Evolutionary conservation across 2,329 filamentous ascomycete species (phyloP), one percentile per base, ranked within the genome.

Genomic region (Curvularia verruculosa): DNA sequence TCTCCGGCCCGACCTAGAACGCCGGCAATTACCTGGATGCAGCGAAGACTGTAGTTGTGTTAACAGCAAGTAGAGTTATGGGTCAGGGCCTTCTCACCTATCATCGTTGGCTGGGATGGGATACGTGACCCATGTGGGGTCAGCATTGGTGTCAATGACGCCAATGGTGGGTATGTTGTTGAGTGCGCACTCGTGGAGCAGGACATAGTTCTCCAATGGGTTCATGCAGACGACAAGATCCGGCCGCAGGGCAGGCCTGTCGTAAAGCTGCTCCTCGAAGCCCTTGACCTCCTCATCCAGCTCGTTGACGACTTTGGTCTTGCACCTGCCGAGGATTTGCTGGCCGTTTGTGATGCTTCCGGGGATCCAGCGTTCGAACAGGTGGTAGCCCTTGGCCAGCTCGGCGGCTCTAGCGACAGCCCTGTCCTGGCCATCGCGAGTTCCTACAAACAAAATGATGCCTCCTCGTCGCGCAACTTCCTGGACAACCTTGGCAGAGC

Each of bases 51-150:
- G 58, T 76, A n/a, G 51, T 13, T 5, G 28, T 18, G 51, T 69
- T 44, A 68, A 57, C 28, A 53, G 19, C 28, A 31, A 10, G 19
- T 29, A 39, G 4, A 18, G 15, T 15, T 12, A 15, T 46, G 8
- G 15, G 28, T 29, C 24, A 4, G 8, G 10, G 7, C 34, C 5
- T 44, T 75, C 82, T 72, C 76, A 91, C 89, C 89, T 92, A 82
- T 99, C 95, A 73, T 99, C 95, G 76, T 99, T 99, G 49, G 92
- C 92, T 1, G 95, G 95, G 66, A 99, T 97, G 13, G 91, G 90
- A 74, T 99, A 99, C 3, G 95, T 98, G 49, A 98, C 92, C 86
- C 91, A 94, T 0, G 91, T 91, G 0, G 95, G 91, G 77, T 98
- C 90, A 2, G 88, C 89, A 76, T 99, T 90, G 1, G 95, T 98